These are phyloP conservation scores for Seiridium unicorne DNA, from an alignment of 2,329 filamentous ascomycete genomes.

Conservation along the genomic window DNA sequence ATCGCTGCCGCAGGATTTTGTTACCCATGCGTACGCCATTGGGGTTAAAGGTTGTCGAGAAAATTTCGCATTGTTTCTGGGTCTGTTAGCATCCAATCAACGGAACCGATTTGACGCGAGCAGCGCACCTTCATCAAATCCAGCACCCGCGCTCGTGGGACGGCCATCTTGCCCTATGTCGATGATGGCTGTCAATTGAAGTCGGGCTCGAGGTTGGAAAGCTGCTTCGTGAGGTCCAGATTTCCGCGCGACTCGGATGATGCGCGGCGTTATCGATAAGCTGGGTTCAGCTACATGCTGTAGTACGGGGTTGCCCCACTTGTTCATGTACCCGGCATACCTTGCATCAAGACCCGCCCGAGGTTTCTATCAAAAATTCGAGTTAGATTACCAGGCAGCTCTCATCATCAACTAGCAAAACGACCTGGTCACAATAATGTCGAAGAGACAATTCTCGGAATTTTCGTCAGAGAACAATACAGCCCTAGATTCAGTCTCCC, in stretches of 20 bases:
- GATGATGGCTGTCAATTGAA: background rate
- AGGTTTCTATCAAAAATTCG: too few species aligned
- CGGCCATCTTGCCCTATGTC: slow-evolving; percentile 51
- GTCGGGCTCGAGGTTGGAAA: slow-evolving; percentile 8
- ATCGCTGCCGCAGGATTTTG: slow-evolving; percentile 84
- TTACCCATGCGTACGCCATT: slow-evolving; percentile 79
- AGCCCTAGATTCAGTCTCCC: slow-evolving; percentile 19
- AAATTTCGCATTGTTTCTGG: slow-evolving; percentile 87
- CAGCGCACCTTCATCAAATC: slow-evolving; percentile 74
- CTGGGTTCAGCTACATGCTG: too few species aligned
- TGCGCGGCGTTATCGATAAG: background rate
- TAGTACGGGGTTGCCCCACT: too few species aligned
- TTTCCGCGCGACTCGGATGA: slow-evolving; percentile 2
- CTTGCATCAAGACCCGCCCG: too few species aligned
- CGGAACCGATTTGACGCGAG: background rate
- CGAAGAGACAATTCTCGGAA: slow-evolving; percentile 33
- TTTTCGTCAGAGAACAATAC: slow-evolving; percentile 17
- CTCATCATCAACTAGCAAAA: background rate
- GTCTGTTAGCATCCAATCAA: slow-evolving; percentile 10
- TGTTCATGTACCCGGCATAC: too few species aligned
- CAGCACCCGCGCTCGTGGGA: slow-evolving; percentile 59
- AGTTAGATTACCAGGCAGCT: too few species aligned
- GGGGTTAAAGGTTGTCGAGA: slow-evolving; percentile 89
- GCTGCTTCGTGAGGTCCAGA: background rate
- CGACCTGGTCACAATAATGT: slow-evolving; percentile 25